These are phyloP conservation scores for Arthroderma sp. DNA, from an alignment of 2,329 filamentous ascomycete genomes.

Conservation along the genomic window DNA sequence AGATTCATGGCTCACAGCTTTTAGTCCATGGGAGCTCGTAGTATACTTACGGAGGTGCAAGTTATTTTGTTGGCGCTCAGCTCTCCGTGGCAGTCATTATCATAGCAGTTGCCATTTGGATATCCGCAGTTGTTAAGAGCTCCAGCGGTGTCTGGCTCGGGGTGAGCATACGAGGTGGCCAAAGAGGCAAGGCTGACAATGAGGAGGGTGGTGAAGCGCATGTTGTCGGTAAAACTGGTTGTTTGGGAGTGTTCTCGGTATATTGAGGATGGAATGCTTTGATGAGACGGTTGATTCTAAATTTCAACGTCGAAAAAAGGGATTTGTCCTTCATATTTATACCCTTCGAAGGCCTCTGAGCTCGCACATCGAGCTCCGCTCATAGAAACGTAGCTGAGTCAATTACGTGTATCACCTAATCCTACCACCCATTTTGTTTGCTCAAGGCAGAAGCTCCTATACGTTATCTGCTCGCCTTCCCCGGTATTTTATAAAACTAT, in stretches of 20 bases:
- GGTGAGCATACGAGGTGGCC: slow-evolving; percentile 6
- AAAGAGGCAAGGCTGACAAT: slow-evolving; percentile 7
- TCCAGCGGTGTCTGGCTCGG: background rate
- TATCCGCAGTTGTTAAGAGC: slow-evolving; percentile 6
- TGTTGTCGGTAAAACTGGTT: slow-evolving; percentile 3
- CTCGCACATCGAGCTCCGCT: background rate
- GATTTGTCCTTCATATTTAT: background rate
- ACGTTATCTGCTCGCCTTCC: background rate
- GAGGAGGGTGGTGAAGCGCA: slow-evolving; percentile 9
- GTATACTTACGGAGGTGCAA: slow-evolving; percentile 10
- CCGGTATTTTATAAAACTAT: no score
- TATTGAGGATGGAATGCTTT: background rate
- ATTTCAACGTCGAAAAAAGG: background rate
- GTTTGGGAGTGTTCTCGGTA: background rate
- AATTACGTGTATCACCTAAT: background rate
- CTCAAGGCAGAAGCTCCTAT: background rate
- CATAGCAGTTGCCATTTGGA: slow-evolving; percentile 12
- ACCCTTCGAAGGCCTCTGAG: background rate
- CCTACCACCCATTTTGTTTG: background rate
- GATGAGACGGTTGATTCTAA: background rate
- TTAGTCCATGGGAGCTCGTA: no score
- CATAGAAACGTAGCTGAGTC: background rate
- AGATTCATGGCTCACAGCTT: background rate
- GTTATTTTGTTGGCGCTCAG: slow-evolving; percentile 9
- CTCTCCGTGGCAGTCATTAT: slow-evolving; percentile 11